A percentile compares a stretch with the other conserved stretches of the same genome.
These are phyloP conservation scores for Tetrapisispora phaffii DNA, from an alignment of 805 yeast species.

Conservation along the genomic window DNA sequence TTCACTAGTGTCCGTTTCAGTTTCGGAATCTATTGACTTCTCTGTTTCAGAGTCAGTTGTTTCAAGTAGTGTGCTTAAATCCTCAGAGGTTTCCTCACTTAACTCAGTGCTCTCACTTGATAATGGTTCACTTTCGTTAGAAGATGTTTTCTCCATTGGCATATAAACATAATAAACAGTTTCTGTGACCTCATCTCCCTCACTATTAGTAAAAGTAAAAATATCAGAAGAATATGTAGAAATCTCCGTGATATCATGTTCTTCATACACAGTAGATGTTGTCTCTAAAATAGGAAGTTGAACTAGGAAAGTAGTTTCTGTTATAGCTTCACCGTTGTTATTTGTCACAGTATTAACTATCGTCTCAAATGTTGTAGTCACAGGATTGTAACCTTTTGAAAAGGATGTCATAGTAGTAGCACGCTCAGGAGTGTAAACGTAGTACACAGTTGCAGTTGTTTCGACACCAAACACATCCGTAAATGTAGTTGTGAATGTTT, in stretches of 20 bases:
- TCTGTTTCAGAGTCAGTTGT: too few species aligned
- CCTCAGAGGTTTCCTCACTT: too few species aligned
- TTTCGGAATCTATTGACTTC: too few species aligned
- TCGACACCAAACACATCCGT: constrained; percentile 4
- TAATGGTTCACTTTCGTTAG: too few species aligned
- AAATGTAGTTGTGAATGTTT: constrained; percentile 1
- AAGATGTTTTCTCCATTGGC: constrained; percentile 2
- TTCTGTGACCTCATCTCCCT: constrained; percentile 4
- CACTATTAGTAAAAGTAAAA: constrained; percentile 3
- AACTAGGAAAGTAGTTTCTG: constrained; percentile 4
- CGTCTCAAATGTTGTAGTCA: constrained; percentile 5
- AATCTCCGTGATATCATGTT: not conserved
- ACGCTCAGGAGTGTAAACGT: not conserved
- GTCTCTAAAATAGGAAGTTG: constrained; percentile 1
- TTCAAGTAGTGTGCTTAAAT: too few species aligned
- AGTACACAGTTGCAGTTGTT: constrained; percentile 5
- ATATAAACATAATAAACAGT: constrained; percentile 4
- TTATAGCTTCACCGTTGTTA: constrained; percentile 1
- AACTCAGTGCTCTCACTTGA: too few species aligned
- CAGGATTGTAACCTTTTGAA: not conserved
- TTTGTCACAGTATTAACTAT: constrained; percentile 4
- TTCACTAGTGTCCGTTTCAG: not conserved
- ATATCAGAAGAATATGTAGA: constrained; percentile 1
- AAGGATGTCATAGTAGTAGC: not conserved
- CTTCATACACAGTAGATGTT: not conserved